These are phyloP conservation scores for Lotus japonicus DNA, from an alignment of 306 rosid species.

Conservation along the genomic window DNA sequence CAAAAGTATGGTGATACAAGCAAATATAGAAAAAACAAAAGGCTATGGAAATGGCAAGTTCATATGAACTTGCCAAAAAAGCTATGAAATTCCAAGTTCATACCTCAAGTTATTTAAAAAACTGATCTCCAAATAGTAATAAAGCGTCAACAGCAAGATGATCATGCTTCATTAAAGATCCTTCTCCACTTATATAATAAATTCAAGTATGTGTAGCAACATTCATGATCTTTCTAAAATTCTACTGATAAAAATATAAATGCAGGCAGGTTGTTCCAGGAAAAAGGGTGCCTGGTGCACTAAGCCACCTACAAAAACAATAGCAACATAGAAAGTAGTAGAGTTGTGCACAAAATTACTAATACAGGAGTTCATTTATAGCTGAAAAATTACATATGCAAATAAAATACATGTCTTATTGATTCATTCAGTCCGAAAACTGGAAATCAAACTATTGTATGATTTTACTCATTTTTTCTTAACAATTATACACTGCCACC, in stretches of 20 bases:
- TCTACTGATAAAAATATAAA: not conserved
- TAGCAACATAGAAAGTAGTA: conserved; percentile 11
- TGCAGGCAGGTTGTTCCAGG: conserved; percentile 2
- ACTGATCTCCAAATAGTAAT: conserved; percentile 1
- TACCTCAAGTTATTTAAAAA: not conserved
- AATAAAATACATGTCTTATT: conserved; percentile 31
- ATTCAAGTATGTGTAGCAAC: not conserved
- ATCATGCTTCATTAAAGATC: not conserved
- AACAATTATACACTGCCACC: conserved; percentile 67
- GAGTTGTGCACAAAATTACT: conserved; percentile 5
- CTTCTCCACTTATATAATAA: not conserved
- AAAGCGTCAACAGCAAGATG: conserved; percentile 6
- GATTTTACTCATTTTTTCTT: conserved; percentile 65
- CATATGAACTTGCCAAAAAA: too few species aligned
- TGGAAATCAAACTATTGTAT: conserved; percentile 43
- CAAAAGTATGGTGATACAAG: not conserved
- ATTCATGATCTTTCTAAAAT: not conserved
- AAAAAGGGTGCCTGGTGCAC: conserved; percentile 10
- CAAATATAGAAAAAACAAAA: not conserved
- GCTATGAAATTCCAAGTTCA: not conserved
- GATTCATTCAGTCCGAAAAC: conserved; percentile 27
- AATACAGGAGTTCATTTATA: conserved; percentile 26
- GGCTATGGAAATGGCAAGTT: too few species aligned
- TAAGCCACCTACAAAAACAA: conserved; percentile 16
- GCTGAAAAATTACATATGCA: conserved; percentile 14